Percentiles rank a stretch among this genome's conserved stretches.
These are phyloP conservation scores for Candida sp. DNA, from an alignment of 1,139 yeast genomes.

Conservation along the genomic window DNA sequence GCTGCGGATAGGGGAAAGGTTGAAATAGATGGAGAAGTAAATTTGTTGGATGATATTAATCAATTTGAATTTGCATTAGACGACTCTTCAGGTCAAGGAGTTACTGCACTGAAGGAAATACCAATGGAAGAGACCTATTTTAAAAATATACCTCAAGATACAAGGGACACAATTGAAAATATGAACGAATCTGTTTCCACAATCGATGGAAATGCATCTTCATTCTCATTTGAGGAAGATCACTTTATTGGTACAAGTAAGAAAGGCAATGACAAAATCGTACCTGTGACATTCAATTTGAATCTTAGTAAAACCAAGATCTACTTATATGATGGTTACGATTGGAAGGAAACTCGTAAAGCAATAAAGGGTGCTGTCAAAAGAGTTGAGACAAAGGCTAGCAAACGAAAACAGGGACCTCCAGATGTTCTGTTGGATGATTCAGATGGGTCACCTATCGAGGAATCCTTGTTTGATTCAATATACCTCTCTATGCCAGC, in stretches of 20 bases:
- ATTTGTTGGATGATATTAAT: conserved; percentile 50
- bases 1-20: conserved; percentile 56
- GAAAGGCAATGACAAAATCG: conserved; percentile 9
- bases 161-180: neutral
- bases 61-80: conserved; percentile 7
- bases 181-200: neutral
- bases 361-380: conserved; percentile 63
- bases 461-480: conserved; percentile 70
- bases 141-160: conserved; percentile 3
- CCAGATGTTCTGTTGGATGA: conserved; percentile 15
- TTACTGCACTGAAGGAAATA: conserved; percentile 3
- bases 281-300: conserved; percentile 29
- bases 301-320: conserved; percentile 42
- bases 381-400: conserved; percentile 46
- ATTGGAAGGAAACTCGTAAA: conserved; percentile 79
- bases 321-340: conserved; percentile 85
- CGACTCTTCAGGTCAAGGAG: conserved; percentile 4
- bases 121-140: conserved; percentile 11
- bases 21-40: conserved; percentile 28
- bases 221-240: conserved; percentile 33
- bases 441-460: conserved; percentile 31
- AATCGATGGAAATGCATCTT: neutral
- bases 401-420: conserved; percentile 4
- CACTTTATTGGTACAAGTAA: conserved; percentile 34
- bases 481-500: conserved; percentile 65